These are phyloP conservation scores for Colletotrichum godetiae DNA, from an alignment of 2,329 filamentous ascomycete genomes.

Conservation along the genomic window DNA sequence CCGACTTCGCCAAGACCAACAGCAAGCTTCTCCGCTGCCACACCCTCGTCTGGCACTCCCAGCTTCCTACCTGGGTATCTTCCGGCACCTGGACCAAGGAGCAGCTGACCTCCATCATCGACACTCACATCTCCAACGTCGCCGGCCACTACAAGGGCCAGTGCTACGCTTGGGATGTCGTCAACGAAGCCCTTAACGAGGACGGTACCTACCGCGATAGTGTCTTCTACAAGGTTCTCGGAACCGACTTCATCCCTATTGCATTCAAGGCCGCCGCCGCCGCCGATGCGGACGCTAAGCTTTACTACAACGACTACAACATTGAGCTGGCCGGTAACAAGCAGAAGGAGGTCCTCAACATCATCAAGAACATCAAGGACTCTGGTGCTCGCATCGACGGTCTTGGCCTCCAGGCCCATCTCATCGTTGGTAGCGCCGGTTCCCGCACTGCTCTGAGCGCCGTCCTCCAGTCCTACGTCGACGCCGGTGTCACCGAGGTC, in stretches of 20 bases:
- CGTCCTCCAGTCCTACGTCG: slow-evolving; percentile 65
- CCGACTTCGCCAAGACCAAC: slow-evolving; percentile 49
- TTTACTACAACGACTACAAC: slow-evolving; percentile 57
- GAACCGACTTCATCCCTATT: slow-evolving; percentile 55
- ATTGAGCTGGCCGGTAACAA: slow-evolving; percentile 59
- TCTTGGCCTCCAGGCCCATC: slow-evolving; percentile 63
- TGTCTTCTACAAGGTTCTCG: slow-evolving; percentile 57
- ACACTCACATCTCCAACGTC: slow-evolving; percentile 62
- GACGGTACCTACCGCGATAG: slow-evolving; percentile 52
- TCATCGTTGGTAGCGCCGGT: slow-evolving; percentile 56
- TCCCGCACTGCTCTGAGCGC: slow-evolving; percentile 50
- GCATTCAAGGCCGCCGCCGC: slow-evolving; percentile 58
- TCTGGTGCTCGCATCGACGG: slow-evolving; percentile 62
- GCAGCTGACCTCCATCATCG: slow-evolving; percentile 50
- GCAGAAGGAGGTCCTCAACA: slow-evolving; percentile 59
- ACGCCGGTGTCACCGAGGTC: slow-evolving; percentile 56
- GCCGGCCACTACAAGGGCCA: slow-evolving; percentile 56
- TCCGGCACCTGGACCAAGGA: slow-evolving; percentile 51
- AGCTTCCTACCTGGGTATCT: slow-evolving; percentile 59
- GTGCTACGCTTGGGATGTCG: slow-evolving; percentile 64
- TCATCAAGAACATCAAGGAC: slow-evolving; percentile 48
- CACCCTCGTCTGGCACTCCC: slow-evolving; percentile 54
- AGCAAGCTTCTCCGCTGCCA: slow-evolving; percentile 60
- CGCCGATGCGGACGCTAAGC: slow-evolving; percentile 53
- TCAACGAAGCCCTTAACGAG: slow-evolving; percentile 59